These are phyloP conservation scores for Leptosphaerulina australis DNA, from an alignment of 2,329 filamentous ascomycete genomes.

Conservation along the genomic window DNA sequence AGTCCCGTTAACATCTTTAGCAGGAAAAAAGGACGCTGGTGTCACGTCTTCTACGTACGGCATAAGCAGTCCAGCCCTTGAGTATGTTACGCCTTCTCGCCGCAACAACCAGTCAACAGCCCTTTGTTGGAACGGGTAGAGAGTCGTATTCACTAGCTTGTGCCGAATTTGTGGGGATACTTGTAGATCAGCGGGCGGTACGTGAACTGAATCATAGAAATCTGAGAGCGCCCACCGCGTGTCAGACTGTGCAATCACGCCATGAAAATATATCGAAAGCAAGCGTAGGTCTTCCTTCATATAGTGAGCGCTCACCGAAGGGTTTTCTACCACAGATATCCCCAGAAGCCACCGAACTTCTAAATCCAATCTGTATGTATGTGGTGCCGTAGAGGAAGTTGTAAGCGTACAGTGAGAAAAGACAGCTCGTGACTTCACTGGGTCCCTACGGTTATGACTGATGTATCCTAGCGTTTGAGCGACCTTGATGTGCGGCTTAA, in stretches of 20 bases:
- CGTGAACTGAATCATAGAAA: conserved; percentile 74
- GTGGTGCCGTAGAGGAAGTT: conserved; percentile 9
- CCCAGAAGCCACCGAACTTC: conserved; percentile 42
- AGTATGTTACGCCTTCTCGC: conserved; percentile 66
- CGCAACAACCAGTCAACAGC: conserved; percentile 72
- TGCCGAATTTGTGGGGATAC: conserved; percentile 41
- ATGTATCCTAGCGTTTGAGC: conserved; percentile 29
- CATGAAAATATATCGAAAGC: conserved; percentile 34
- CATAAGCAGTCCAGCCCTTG: conserved; percentile 23
- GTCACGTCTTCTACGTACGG: conserved; percentile 20
- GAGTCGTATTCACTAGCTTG: conserved; percentile 46
- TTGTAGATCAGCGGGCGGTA: conserved; percentile 57
- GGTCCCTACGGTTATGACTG: conserved; percentile 25
- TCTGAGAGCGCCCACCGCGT: conserved; percentile 57
- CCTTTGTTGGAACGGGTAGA: conserved; percentile 76
- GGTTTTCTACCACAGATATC: conserved; percentile 35
- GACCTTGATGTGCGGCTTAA: conserved; percentile 20
- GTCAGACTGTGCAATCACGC: conserved; percentile 11
- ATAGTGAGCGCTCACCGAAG: conserved; percentile 17
- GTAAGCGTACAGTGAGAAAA: conserved; percentile 36
- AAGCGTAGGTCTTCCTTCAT: conserved; percentile 36
- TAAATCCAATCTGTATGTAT: conserved; percentile 26
- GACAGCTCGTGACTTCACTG: conserved; percentile 26
- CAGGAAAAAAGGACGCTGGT: conserved; percentile 55
- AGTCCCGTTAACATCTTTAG: conserved; percentile 55